A percentile compares a stretch with the other conserved stretches of the same genome.
These are phyloP conservation scores for Chlorella sp. DNA, from an alignment of 139 green algal genomes.

Conservation along the genomic window DNA sequence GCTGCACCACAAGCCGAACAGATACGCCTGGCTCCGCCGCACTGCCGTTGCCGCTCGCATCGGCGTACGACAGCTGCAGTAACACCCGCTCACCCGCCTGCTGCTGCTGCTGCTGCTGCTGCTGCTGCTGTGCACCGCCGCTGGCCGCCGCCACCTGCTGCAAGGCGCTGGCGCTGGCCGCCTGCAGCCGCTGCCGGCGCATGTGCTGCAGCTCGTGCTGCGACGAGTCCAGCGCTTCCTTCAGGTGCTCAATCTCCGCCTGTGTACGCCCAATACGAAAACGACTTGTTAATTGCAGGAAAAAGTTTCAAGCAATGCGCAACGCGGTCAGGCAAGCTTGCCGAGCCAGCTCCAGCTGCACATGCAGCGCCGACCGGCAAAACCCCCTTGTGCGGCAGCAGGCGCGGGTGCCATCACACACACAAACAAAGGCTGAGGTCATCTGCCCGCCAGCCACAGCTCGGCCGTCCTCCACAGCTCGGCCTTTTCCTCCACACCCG, in stretches of 20 bases:
- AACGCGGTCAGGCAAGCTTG: no score
- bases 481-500: no score
- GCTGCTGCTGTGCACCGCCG: background rate
- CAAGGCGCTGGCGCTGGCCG: conserved; percentile 4
- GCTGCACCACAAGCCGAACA: background rate
- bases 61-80: conserved; percentile 5
- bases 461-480: no score
- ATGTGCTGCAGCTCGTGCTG: conserved; percentile 16
- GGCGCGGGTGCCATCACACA: no score
- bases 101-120: conserved; percentile 1
- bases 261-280: background rate
- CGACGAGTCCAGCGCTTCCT: conserved; percentile 11
- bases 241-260: conserved; percentile 30
- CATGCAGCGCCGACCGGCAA: no score
- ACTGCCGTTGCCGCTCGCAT: background rate
- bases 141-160: background rate
- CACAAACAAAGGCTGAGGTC: no score
- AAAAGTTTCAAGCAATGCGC: no score
- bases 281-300: no score
- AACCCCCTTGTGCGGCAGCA: no score
- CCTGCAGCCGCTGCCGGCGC: conserved; percentile 24
- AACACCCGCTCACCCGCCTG: background rate
- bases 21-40: background rate
- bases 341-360: no score
- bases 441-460: no score